Evolutionary conservation across 495 filamentous ascomycete genomes (phyloP).

Genomic region (Hypoxylon cercidicola): DNA sequence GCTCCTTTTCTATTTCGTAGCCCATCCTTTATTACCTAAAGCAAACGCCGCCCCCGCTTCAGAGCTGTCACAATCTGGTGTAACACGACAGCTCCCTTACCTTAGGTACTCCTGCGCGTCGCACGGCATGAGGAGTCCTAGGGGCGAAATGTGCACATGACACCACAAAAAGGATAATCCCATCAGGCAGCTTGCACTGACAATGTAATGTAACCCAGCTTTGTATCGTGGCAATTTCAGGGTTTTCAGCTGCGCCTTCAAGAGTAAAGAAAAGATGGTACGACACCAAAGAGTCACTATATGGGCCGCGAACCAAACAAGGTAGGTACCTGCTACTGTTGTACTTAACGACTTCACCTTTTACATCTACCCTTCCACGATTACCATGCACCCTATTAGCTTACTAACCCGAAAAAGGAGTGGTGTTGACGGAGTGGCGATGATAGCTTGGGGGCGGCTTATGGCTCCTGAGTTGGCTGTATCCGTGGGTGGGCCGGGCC

Average conservation of each 20-base stretch:
- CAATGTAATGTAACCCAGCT: neutral
- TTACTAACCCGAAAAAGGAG: neutral
- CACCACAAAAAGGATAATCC: too few species aligned
- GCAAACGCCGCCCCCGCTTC: neutral
- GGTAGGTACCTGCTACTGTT: neutral
- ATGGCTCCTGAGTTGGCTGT: too few species aligned
- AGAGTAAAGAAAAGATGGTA: neutral
- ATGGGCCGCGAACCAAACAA: neutral
- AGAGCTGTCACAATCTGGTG: neutral
- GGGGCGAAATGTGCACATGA: too few species aligned
- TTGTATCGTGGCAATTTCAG: neutral
- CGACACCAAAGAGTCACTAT: neutral
- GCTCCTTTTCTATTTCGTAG: constrained; percentile 3
- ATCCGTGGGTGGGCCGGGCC: too few species aligned
- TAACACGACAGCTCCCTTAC: neutral
- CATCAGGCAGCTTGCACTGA: too few species aligned
- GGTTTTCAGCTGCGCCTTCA: neutral
- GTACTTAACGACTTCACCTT: neutral
- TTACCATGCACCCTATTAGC: neutral
- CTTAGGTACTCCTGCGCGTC: neutral
- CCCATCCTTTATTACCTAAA: neutral
- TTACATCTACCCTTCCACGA: neutral
- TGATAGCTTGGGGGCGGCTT: neutral
- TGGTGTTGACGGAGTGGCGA: neutral
- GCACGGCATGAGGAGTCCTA: neutral